These are phyloP conservation scores for Penicillium salamii DNA, from an alignment of 495 filamentous ascomycete species.

Conservation along the genomic window DNA sequence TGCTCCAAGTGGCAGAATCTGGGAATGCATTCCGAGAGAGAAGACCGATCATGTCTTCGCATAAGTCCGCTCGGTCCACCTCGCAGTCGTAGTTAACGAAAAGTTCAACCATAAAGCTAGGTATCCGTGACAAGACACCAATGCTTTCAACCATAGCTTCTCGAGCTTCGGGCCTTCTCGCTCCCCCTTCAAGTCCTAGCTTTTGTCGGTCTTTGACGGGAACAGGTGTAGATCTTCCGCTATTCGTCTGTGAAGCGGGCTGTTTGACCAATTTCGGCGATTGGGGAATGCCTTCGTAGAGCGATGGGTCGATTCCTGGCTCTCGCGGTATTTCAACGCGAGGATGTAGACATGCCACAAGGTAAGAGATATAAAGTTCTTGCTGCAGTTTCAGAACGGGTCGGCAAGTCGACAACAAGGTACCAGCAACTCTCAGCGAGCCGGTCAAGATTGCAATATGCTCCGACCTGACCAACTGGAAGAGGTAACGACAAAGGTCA, in stretches of 20 bases:
- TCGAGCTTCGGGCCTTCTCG: constrained; percentile 85
- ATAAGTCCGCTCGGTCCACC: constrained; percentile 85
- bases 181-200: constrained; percentile 88
- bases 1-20: constrained; percentile 98
- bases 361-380: constrained; percentile 91
- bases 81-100: constrained; percentile 99
- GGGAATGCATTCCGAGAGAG: constrained; percentile 93
- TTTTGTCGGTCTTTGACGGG: constrained; percentile 91
- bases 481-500: constrained; percentile 89
- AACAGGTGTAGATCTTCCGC: constrained; percentile 88
- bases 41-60: constrained; percentile 91
- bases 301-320: constrained; percentile 79
- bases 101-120: constrained; percentile 89
- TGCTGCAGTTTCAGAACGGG: constrained; percentile 95
- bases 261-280: constrained; percentile 83
- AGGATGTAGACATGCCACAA: constrained; percentile 91
- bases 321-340: constrained; percentile 88
- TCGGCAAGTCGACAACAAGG: constrained; percentile 84
- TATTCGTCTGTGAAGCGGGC: constrained; percentile 69
- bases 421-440: constrained; percentile 87
- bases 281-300: constrained; percentile 93
- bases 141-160: constrained; percentile 99
- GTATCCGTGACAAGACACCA: constrained; percentile 84
- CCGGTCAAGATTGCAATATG: constrained; percentile 91
- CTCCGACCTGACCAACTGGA: constrained; percentile 94